phyloP scores from a whole-genome alignment of 306 rosid genomes.

The Alnus glutinosa region DNA sequence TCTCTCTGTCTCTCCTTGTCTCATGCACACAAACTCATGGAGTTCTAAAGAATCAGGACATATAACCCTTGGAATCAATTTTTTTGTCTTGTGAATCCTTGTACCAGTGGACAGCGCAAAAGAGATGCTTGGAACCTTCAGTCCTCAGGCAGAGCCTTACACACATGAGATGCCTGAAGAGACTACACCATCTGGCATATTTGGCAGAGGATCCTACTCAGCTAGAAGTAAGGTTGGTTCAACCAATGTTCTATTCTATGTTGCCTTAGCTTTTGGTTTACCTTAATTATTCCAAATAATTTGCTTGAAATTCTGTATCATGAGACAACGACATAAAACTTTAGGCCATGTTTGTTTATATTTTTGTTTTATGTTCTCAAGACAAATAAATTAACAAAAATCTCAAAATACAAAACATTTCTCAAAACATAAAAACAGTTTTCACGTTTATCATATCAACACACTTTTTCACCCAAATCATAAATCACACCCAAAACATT shows the following conservation, averaged over 20 bases:
- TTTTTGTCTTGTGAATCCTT: conserved; percentile 27
- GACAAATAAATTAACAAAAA: no score
- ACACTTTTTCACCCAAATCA: no score
- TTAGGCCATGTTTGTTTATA: no score
- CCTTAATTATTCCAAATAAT: not conserved
- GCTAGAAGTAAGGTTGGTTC: conserved; percentile 79
- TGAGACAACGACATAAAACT: not conserved
- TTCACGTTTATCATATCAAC: no score
- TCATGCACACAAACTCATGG: not conserved
- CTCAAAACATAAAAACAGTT: no score
- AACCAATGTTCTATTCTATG: not conserved
- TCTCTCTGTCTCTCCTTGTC: not conserved
- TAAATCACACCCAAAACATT: no score
- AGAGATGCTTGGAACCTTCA: conserved; percentile 94
- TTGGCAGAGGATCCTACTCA: conserved; percentile 85
- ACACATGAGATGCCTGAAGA: conserved; percentile 87
- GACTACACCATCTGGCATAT: conserved; percentile 89
- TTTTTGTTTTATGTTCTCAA: no score
- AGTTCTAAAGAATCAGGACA: not conserved
- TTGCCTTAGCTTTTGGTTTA: not conserved
- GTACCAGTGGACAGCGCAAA: conserved; percentile 74
- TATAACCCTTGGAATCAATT: not conserved
- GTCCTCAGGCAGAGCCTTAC: conserved; percentile 82
- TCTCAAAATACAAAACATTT: no score
- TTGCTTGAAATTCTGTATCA: not conserved